A percentile compares a stretch with the other conserved stretches of the same genome.
Evolutionary conservation across 768 basidiomycete species (phyloP).

Genomic region (Brasilioporus rufonigricans): DNA sequence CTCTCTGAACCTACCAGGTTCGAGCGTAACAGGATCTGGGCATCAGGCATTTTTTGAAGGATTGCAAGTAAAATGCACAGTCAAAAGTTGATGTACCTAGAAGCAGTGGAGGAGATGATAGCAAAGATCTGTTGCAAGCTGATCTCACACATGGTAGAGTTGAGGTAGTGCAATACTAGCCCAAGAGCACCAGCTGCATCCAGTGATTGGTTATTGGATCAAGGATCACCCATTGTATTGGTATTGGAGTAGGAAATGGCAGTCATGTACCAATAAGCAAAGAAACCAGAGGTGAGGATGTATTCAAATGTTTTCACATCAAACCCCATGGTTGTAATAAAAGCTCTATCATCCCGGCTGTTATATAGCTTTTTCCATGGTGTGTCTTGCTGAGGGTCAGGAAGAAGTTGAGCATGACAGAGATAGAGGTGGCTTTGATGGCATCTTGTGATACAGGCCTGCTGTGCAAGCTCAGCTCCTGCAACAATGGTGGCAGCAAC

Average conservation of each 20-base stretch:
- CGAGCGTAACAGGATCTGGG: no score
- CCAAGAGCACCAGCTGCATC: conserved; percentile 40
- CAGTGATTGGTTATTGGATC: conserved; percentile 26
- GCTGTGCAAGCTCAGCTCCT: neutral
- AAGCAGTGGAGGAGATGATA: conserved; percentile 36
- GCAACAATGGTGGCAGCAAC: neutral
- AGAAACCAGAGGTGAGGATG: neutral
- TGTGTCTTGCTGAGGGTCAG: neutral
- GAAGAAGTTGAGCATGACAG: neutral
- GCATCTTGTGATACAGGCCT: neutral
- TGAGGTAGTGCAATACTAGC: conserved; percentile 40
- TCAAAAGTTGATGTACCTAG: conserved; percentile 35
- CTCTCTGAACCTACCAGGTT: no score
- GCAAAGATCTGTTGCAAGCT: conserved; percentile 43
- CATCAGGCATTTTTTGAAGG: conserved; percentile 30
- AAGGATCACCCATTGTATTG: conserved; percentile 9
- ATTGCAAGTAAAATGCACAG: conserved; percentile 31
- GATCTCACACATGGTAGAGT: conserved; percentile 37
- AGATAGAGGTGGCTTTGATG: neutral
- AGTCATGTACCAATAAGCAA: neutral
- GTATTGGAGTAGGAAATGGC: neutral
- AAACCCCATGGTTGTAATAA: neutral
- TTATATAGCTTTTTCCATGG: neutral
- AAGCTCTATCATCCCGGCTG: neutral
- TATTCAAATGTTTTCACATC: neutral